phyloP scores from a whole-genome alignment of 2,329 filamentous ascomycete genomes.

The Furcasterigmium furcatum region DNA sequence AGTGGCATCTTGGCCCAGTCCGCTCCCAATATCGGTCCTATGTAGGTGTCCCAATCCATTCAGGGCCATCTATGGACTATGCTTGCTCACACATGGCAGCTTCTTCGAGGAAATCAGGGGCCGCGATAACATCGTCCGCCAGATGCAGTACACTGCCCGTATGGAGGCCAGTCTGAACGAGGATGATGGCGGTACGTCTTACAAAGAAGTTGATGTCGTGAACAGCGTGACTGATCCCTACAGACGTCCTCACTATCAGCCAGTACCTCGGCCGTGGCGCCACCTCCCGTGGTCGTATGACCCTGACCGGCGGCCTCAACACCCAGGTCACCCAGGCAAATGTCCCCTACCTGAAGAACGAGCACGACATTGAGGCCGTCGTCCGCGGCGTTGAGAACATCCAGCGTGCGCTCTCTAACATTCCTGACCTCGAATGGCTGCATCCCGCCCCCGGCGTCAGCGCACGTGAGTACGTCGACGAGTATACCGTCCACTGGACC shows the following conservation, averaged over 20 bases:
- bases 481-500: slow-evolving; percentile 34
- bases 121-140: slow-evolving; percentile 56
- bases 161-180: slow-evolving; percentile 52
- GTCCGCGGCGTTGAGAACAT: slow-evolving; percentile 61
- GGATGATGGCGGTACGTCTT: slow-evolving; percentile 23
- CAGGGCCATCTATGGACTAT: too few species aligned
- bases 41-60: too few species aligned
- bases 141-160: slow-evolving; percentile 64
- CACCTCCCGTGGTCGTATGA: slow-evolving; percentile 58
- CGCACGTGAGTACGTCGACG: slow-evolving; percentile 53
- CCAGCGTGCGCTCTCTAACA: slow-evolving; percentile 46
- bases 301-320: slow-evolving; percentile 54
- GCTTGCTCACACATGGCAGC: slow-evolving; percentile 34
- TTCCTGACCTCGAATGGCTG: slow-evolving; percentile 52
- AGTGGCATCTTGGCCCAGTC: slow-evolving; percentile 62
- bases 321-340: slow-evolving; percentile 60
- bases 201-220: too few species aligned
- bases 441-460: slow-evolving; percentile 49
- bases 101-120: slow-evolving; percentile 50
- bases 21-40: slow-evolving; percentile 61
- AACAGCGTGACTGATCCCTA: too few species aligned
- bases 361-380: slow-evolving; percentile 59
- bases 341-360: slow-evolving; percentile 56
- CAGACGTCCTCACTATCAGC: slow-evolving; percentile 48
- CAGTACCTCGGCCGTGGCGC: slow-evolving; percentile 64